Conservation (phyloP, 441 rosid species). For the Syzygium syzygioides region DNA sequence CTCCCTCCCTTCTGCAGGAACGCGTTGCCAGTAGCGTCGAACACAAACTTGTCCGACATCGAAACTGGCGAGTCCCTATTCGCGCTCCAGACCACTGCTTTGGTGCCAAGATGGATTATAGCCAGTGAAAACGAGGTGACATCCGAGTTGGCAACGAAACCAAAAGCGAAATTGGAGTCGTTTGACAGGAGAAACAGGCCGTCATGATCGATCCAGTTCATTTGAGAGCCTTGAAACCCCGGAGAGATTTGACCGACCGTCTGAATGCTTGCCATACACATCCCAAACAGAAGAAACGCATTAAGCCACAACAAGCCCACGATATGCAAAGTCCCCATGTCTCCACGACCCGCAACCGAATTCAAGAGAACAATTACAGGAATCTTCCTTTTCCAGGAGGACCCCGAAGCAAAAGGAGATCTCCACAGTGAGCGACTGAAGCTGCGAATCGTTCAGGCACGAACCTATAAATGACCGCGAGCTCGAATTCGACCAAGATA, state of each 20-base stretch:
- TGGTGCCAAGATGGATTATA: constrained; percentile 34
- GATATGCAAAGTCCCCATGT: not conserved
- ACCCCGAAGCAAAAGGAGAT: not conserved
- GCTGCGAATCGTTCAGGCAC: not conserved
- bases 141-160: constrained; percentile 27
- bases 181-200: constrained; percentile 70
- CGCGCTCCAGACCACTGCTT: constrained; percentile 61
- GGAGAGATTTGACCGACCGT: constrained; percentile 34
- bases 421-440: not conserved
- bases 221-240: constrained; percentile 55
- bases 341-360: not conserved
- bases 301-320: not conserved
- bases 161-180: constrained; percentile 56
- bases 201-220: constrained; percentile 55
- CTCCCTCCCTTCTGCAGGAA: constrained; percentile 35
- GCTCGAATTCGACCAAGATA: not conserved
- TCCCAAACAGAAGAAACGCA: not conserved
- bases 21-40: constrained; percentile 47
- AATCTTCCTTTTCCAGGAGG: not conserved
- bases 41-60: constrained; percentile 52
- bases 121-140: constrained; percentile 48
- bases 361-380: not conserved
- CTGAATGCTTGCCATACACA: constrained; percentile 35
- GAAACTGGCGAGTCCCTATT: constrained; percentile 62
- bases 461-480: not conserved